Conservation (phyloP, 768 basidiomycete genomes). For the Xerocomus brunneocitrinus region DNA sequence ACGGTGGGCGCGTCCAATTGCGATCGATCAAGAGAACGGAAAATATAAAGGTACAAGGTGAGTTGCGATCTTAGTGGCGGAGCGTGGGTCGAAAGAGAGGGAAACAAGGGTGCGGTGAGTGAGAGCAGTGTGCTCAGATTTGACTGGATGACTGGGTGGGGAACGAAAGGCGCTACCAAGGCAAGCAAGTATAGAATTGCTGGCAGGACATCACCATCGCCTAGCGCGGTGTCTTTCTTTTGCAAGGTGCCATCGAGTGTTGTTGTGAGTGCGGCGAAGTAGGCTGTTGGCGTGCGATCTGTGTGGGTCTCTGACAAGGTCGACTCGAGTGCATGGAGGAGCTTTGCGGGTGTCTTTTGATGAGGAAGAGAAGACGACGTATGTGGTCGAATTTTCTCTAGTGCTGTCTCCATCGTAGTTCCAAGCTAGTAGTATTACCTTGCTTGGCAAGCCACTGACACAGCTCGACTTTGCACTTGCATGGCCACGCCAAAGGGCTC, state of each 20-base stretch:
- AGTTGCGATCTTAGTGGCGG: conserved; percentile 86
- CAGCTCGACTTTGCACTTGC: conserved; percentile 2
- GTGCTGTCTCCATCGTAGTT: conserved; percentile 51
- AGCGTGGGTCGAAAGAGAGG: conserved; percentile 56
- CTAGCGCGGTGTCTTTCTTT: conserved; percentile 59
- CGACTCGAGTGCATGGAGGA: conserved; percentile 81
- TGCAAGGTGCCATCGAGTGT: conserved; percentile 76
- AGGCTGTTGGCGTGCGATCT: conserved; percentile 76
- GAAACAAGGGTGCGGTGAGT: conserved; percentile 77
- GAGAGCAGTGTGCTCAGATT: conserved; percentile 68
- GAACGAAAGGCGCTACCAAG: conserved; percentile 42
- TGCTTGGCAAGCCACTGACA: background rate
- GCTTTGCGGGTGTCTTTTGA: conserved; percentile 84
- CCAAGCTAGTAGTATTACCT: too few relatives aligned
- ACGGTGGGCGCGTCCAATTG: conserved; percentile 64
- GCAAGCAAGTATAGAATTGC: conserved; percentile 37
- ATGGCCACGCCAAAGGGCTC: conserved; percentile 36
- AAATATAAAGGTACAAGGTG: conserved; percentile 63
- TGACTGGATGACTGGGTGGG: conserved; percentile 73
- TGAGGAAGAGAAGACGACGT: conserved; percentile 75
- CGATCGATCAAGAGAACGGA: conserved; percentile 65
- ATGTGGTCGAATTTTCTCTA: conserved; percentile 86
- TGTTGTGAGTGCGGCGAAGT: conserved; percentile 88
- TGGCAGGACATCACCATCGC: conserved; percentile 52
- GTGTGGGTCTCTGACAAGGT: conserved; percentile 67